Evolutionary conservation across 176 grass and related monocot genomes (phyloP).

Genomic region (Pharus latifolius): DNA sequence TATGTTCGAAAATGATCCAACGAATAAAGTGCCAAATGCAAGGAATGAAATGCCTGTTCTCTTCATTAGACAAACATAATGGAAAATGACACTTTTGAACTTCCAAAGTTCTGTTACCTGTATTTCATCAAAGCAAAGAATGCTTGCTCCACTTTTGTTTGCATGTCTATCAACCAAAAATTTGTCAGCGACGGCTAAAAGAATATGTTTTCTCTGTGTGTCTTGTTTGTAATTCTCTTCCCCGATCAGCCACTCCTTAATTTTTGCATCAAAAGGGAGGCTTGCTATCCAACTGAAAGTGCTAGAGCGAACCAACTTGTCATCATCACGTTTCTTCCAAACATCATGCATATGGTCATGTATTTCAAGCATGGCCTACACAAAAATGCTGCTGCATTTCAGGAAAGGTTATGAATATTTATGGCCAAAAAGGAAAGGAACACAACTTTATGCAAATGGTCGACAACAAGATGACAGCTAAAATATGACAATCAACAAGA

Average conservation of each 20-base stretch:
- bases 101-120: constrained; percentile 47
- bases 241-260: constrained; percentile 92
- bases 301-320: constrained; percentile 23
- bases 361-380: constrained; percentile 97
- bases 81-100: neutral
- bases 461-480: neutral
- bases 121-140: constrained; percentile 99
- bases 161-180: constrained; percentile 82
- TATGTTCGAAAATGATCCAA: neutral
- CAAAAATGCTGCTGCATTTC: neutral
- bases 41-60: neutral
- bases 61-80: neutral
- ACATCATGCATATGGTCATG: constrained; percentile 90
- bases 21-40: neutral
- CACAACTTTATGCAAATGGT: neutral
- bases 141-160: constrained; percentile 82
- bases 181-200: constrained; percentile 86
- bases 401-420: too few relatives aligned
- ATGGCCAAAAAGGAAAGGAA: neutral
- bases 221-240: constrained; percentile 90
- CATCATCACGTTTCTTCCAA: constrained; percentile 58
- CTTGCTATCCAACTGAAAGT: constrained; percentile 74
- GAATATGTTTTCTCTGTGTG: constrained; percentile 80
- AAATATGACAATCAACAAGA: neutral
- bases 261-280: constrained; percentile 74